These are phyloP conservation scores for Thalassiosira profunda DNA, from an alignment of 108 stramenopile genomes.

Conservation along the genomic window DNA sequence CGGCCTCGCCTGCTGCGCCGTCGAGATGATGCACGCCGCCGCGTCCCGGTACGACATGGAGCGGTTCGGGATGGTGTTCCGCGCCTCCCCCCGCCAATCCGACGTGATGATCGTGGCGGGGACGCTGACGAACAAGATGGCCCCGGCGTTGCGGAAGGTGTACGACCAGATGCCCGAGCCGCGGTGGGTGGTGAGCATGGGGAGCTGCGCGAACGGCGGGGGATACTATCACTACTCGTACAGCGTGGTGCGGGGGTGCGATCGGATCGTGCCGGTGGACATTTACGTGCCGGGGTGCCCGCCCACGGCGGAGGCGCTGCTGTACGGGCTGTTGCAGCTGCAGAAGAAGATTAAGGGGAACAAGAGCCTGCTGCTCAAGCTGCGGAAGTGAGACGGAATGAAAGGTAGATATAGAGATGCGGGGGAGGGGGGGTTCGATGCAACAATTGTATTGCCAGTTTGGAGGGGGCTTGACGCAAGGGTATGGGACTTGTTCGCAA, in stretches of 20 bases:
- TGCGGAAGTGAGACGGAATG: slow-evolving; percentile 92
- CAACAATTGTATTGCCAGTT: too few species aligned
- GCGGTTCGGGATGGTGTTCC: slow-evolving; percentile 98
- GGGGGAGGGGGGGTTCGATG: too few species aligned
- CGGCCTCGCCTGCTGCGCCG: slow-evolving; percentile 99
- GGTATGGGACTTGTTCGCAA: too few species aligned
- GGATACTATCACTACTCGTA: slow-evolving; percentile 99
- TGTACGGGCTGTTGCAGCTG: slow-evolving; percentile 97
- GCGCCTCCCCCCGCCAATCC: slow-evolving; percentile 93
- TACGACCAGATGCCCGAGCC: slow-evolving; percentile 99
- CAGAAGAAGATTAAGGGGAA: slow-evolving; percentile 99
- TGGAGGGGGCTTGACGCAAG: too few species aligned
- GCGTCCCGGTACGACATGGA: slow-evolving; percentile 99
- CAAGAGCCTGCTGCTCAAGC: slow-evolving; percentile 90
- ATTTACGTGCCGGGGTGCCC: slow-evolving; percentile 99
- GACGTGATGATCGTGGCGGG: slow-evolving; percentile 99
- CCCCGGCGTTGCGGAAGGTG: slow-evolving; percentile 98
- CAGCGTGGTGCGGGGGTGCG: slow-evolving; percentile 97
- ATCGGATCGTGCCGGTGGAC: slow-evolving; percentile 99
- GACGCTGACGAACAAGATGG: slow-evolving; percentile 99
- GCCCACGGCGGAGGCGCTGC: slow-evolving; percentile 98
- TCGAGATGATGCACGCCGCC: slow-evolving; percentile 99
- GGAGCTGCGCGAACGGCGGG: slow-evolving; percentile 99
- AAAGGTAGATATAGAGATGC: too few species aligned
- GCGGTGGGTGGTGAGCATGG: slow-evolving; percentile 99